Conservation (phyloP, 129 eudicot genomes). For the Silybum marianum region DNA sequence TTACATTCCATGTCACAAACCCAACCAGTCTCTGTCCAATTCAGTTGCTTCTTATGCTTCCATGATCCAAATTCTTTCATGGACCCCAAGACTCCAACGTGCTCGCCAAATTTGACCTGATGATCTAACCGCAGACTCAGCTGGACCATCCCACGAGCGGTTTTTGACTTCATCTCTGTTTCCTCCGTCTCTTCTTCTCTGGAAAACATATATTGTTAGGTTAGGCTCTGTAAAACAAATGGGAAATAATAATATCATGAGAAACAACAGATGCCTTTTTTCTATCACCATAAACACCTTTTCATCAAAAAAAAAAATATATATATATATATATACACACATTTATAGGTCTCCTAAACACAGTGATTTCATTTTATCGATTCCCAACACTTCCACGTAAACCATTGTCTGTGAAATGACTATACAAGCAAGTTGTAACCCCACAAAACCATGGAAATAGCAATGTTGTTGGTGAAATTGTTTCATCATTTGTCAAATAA, state of each 20-base stretch:
- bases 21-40: slow-evolving; percentile 85
- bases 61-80: slow-evolving; percentile 81
- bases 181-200: slow-evolving; percentile 45
- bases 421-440: neutral
- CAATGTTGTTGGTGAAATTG: neutral
- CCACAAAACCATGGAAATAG: neutral
- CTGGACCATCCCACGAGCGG: slow-evolving; percentile 47
- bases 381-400: neutral
- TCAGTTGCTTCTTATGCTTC: slow-evolving; percentile 59
- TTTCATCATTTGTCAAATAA: neutral
- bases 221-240: neutral
- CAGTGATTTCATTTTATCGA: neutral
- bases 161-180: slow-evolving; percentile 36
- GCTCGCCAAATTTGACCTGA: slow-evolving; percentile 87
- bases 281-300: slow-evolving; percentile 2
- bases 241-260: neutral
- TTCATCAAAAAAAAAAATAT: neutral
- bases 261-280: slow-evolving; percentile 5
- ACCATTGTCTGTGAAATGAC: neutral
- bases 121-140: slow-evolving; percentile 68
- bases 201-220: slow-evolving; percentile 8
- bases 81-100: slow-evolving; percentile 76
- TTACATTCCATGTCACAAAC: slow-evolving; percentile 53
- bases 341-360: slow-evolving; percentile 13
- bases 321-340: neutral